Evolutionary conservation across 345 rosid genomes (phyloP), one percentile per base, ranked within the genome.

Genomic region (Acer negundo): DNA sequence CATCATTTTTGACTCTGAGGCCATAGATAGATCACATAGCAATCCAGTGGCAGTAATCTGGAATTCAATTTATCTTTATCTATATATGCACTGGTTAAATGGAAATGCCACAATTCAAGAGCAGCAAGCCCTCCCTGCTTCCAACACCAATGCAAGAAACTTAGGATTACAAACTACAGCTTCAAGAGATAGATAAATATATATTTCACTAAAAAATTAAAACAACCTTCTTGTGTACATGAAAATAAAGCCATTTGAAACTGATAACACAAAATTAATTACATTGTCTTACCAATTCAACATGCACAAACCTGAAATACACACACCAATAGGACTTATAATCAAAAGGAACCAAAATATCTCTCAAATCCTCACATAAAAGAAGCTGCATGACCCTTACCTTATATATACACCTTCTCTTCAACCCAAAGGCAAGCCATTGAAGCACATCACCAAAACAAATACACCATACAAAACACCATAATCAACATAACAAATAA

Each of bases 341-440:
- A 44, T 35, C 59, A 24, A 68, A 62, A 19, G 61, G 46, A 75
- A 26, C n/a, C 31, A 71, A 38, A 64, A 64, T 42, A 12, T 20
- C 35, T 24, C 67, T 71, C 76, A 72, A 71, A 44, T 78, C 64
- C 81, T 73, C 58, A 19, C 44, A 44, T 28, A 26, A 67, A 73
- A 72, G 69, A 44, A 76, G 62, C 78, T 75, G 73, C 76, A 75
- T 69, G 68, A 42, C 65, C 72, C 73, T 56, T 55, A 73, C 73
- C 73, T 68, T 82, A 35, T 78, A 82, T 82, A 53, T 78, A 82
- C 82, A 82, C 77, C 74, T 55, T 10, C 31, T 67, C 61, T 38
- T 66, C 73, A 44, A 73, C 69, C 58, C 28, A n/a, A 70, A 73
- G 72, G 67, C 2, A 56, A 78, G 24, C 26, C 81, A 62, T 15